Base-by-base conservation (phyloP, 2,329 filamentous ascomycete genomes). In the Leptographium lundbergii region DNA sequence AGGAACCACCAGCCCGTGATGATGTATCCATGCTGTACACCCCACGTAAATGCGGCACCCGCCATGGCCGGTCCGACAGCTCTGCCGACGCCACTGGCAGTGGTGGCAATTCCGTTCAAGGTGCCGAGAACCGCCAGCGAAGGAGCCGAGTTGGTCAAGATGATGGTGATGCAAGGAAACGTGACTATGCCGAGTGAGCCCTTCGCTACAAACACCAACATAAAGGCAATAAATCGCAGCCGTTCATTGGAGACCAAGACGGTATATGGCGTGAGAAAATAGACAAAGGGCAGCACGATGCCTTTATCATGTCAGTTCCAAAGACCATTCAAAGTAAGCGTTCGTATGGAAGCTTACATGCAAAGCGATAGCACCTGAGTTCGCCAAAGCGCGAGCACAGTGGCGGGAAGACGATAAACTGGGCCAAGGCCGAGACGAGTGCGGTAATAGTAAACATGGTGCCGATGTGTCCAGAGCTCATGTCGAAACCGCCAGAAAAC, bases 51-150 rank as follows among this genome's bases (percentile, higher is more conserved):
- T 0, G 85, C 76, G 1, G 77, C 73, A 0, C 92, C 92, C 0
- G 84, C 80, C 39, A 87, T 70, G 0, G 88, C 88, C 0, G 94
- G 92, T 0, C 94, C 94, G 0, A 80, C 67, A 0, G 90, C 91
- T 55, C 91, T 77, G 1, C 91, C 92, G 6, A 96, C 71, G 0
- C 89, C 91, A 63, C 85, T 87, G 39, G 91, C 83, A 59, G 86
- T 88, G 0, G 91, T 96, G 0, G 90, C 91, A 62, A 96, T 84
- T 3, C 92, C 94, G 67, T 97, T 97, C 59, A 97, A 74, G 0
- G 91, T 96, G 1, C 91, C 91, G 6, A 97, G 79, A 11, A 95
- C 81, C 51, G 80, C 76, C 19, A 96, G 74, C 58, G 86, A 91
- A 1, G 78, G 73, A 5, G 90, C 90, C 11, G 86, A 89, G 72